Evolutionary conservation across 768 basidiomycete species (phyloP).

Genomic region (Mrakia blollopis): DNA sequence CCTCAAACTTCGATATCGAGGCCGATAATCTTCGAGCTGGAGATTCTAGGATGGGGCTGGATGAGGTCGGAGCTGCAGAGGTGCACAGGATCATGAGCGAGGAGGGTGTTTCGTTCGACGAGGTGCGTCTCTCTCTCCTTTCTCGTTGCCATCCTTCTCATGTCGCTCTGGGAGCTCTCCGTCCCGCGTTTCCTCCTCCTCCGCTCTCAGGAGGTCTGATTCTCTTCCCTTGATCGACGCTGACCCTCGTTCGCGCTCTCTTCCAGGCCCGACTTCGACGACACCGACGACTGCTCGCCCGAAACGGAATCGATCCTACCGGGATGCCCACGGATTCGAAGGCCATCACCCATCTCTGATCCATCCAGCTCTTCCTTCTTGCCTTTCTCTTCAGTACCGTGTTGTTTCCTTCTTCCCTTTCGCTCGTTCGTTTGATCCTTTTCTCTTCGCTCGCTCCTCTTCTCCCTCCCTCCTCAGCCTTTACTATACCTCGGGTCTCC

Average conservation of each 20-base stretch:
- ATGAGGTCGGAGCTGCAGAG: conserved; percentile 23
- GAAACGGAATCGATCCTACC: conserved; percentile 19
- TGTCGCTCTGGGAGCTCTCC: no score
- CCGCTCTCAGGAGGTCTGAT: no score
- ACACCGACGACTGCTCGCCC: conserved; percentile 6
- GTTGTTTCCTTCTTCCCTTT: neutral
- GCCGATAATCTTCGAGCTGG: conserved; percentile 19
- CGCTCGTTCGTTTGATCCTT: neutral
- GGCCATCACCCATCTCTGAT: conserved; percentile 27
- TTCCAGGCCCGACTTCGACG: conserved; percentile 27
- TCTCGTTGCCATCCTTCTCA: neutral
- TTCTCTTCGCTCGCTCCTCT: neutral
- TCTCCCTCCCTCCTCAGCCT: neutral
- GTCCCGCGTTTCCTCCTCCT: neutral
- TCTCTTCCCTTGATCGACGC: no score
- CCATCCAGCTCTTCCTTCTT: neutral
- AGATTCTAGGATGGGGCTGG: conserved; percentile 26
- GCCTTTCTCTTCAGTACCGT: no score
- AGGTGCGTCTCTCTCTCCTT: conserved; percentile 7
- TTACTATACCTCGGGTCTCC: neutral
- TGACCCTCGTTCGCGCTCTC: neutral
- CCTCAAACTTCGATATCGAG: conserved; percentile 29
- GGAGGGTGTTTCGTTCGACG: conserved; percentile 28
- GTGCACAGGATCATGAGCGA: conserved; percentile 32
- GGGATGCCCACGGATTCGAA: conserved; percentile 30